These are phyloP conservation scores for Psilocybe azurescens DNA, from an alignment of 768 basidiomycete species.

Conservation along the genomic window DNA sequence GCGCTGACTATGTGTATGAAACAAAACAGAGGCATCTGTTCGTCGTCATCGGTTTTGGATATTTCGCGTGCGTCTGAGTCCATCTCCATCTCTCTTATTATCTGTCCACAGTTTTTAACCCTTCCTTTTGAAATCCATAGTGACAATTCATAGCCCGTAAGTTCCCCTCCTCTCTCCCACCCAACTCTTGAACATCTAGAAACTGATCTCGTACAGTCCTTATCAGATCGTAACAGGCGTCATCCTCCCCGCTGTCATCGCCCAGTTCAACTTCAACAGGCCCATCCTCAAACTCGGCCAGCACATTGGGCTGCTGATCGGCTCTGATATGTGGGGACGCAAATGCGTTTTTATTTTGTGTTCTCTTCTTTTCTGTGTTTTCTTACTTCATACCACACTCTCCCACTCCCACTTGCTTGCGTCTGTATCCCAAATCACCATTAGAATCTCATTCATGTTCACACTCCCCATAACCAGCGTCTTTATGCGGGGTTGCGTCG, in stretches of 20 bases:
- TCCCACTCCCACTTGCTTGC: background rate
- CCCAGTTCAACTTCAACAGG: conserved; percentile 67
- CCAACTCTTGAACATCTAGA: too few relatives aligned
- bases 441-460: conserved; percentile 65
- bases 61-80: conserved; percentile 29
- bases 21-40: conserved; percentile 28
- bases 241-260: conserved; percentile 65
- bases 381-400: background rate
- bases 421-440: conserved; percentile 21
- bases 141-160: conserved; percentile 35
- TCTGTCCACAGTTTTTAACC: background rate
- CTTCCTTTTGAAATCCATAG: conserved; percentile 10
- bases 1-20: background rate
- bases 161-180: too few relatives aligned
- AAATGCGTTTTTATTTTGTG: conserved; percentile 37
- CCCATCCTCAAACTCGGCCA: conserved; percentile 73
- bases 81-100: too few relatives aligned
- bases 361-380: background rate
- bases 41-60: conserved; percentile 36
- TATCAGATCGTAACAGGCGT: conserved; percentile 40
- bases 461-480: conserved; percentile 74
- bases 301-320: conserved; percentile 73
- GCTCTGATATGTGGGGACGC: conserved; percentile 72
- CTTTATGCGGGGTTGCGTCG: conserved; percentile 54
- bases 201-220: too few relatives aligned